Conservation (phyloP, 495 filamentous ascomycete genomes). For the Elaphomyces granulatus region DNA sequence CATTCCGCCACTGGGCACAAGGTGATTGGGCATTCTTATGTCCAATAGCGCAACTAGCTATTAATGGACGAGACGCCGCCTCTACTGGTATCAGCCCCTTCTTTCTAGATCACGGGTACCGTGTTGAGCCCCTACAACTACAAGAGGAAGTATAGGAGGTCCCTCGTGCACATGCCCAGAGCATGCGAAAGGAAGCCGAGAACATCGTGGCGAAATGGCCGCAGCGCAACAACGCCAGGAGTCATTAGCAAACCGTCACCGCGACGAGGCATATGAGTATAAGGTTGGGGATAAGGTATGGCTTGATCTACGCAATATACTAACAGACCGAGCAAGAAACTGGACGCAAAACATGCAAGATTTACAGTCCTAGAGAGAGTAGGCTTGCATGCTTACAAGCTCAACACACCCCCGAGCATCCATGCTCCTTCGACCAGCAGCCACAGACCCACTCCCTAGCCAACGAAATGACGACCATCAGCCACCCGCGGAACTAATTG, state of each 20-base stretch:
- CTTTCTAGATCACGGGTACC: too few relatives aligned
- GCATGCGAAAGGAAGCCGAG: too few relatives aligned
- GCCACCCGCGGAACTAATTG: background rate
- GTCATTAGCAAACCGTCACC: background rate
- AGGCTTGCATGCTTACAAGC: conserved; percentile 3
- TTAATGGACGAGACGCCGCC: too few relatives aligned
- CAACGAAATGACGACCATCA: conserved; percentile 2
- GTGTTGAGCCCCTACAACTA: too few relatives aligned
- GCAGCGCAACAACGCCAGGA: background rate
- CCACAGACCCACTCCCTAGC: conserved; percentile 4
- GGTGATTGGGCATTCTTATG: too few relatives aligned
- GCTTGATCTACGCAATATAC: conserved; percentile 6
- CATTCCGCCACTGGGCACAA: too few relatives aligned
- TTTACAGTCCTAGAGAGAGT: conserved; percentile 6
- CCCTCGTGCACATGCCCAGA: too few relatives aligned
- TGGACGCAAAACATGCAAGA: conserved; percentile 7
- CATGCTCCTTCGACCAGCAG: too few relatives aligned
- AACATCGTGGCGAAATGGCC: too few relatives aligned
- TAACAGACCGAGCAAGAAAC: conserved; percentile 5
- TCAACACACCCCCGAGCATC: conserved; percentile 6
- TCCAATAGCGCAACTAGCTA: too few relatives aligned
- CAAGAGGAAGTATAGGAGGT: too few relatives aligned
- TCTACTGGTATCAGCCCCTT: too few relatives aligned
- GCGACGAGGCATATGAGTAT: background rate
- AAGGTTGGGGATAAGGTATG: conserved; percentile 8